Percentiles rank a stretch among this genome's conserved stretches.
phyloP scores from a whole-genome alignment of 2,329 filamentous ascomycete genomes.

The Phoma sp. region DNA sequence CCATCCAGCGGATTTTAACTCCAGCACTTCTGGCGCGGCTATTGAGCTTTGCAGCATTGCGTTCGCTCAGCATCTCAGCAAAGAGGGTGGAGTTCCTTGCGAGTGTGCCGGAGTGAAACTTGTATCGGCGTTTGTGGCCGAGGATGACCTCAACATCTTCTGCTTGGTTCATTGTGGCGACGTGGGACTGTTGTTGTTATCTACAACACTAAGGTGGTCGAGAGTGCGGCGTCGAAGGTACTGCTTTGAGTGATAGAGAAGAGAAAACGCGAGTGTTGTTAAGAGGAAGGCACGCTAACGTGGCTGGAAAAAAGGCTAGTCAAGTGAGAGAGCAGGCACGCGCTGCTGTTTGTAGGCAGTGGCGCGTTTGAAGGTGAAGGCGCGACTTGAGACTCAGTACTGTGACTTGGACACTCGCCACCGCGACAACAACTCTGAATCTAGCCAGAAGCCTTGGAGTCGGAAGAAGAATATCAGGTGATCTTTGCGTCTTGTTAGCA shows the following conservation, averaged over 20 bases:
- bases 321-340: background rate
- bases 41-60: conserved; percentile 35
- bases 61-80: conserved; percentile 38
- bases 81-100: conserved; percentile 43
- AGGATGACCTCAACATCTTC: conserved; percentile 46
- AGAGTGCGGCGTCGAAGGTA: background rate
- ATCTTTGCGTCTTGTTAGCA: too few relatives aligned
- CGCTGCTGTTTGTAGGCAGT: background rate
- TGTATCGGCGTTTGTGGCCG: conserved; percentile 35
- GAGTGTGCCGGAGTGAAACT: conserved; percentile 45
- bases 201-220: background rate
- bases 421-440: background rate
- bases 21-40: conserved; percentile 32
- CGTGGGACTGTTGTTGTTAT: background rate
- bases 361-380: background rate
- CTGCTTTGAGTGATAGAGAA: background rate
- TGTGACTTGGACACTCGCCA: background rate
- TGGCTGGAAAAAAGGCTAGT: too few relatives aligned
- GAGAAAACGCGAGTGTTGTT: background rate
- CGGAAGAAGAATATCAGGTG: background rate
- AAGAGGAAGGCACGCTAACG: too few relatives aligned
- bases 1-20: conserved; percentile 39
- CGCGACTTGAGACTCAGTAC: too few relatives aligned
- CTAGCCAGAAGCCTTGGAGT: background rate
- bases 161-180: conserved; percentile 35